Base-by-base conservation (phyloP, 495 filamentous ascomycete species). In the Penicillium nucicola region DNA sequence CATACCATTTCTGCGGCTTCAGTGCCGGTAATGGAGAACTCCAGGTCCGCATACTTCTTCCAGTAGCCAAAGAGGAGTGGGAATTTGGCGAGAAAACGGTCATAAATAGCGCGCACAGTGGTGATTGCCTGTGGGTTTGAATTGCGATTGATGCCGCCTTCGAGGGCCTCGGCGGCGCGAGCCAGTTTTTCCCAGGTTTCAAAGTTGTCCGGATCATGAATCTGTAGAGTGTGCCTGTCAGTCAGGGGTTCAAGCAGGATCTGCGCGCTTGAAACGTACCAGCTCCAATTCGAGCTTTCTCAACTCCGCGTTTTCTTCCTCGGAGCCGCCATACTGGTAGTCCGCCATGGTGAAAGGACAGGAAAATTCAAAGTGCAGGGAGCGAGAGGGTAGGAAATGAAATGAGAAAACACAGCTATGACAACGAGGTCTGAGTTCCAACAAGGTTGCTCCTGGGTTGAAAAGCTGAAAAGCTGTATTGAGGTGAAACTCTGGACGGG, bases 31-130 rank as follows among this genome's bases (percentile, higher is more conserved):
- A 97, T 96, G 13, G 88, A 88, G 70, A 99, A 99, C 63, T 99
- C 93, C 19, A 96, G 71, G 64, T 97, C 93, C 57, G 93, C 93
- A 83, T 99, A 98, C 68, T 96, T 97, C 75, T 97, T 97, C 93
- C 93, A 99, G 70, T 97, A 99, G 35, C 92, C 93, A 65, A 97
- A 99, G 2, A 97, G 81, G 19, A 97, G 78, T 1, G 93, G 93
- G 61, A 97, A 99, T 64, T 95, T 96, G 45, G 90, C 86, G 8
- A 99, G 83, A 63, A 99, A 92, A 8, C 87, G 82, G 66, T 99
- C 95, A 68, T 95, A 97, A 44, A 85, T 80, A 57, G 87, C 81
- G 59, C 93, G 84, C 25, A 87, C 84, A 9, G 89, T 84, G 18
- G 88, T 86, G 58, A 99, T 91, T 5, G 93, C 88, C 62, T 95